phyloP scores from a whole-genome alignment of 2,329 filamentous ascomycete species.

The Proliferodiscus dingleyae region DNA sequence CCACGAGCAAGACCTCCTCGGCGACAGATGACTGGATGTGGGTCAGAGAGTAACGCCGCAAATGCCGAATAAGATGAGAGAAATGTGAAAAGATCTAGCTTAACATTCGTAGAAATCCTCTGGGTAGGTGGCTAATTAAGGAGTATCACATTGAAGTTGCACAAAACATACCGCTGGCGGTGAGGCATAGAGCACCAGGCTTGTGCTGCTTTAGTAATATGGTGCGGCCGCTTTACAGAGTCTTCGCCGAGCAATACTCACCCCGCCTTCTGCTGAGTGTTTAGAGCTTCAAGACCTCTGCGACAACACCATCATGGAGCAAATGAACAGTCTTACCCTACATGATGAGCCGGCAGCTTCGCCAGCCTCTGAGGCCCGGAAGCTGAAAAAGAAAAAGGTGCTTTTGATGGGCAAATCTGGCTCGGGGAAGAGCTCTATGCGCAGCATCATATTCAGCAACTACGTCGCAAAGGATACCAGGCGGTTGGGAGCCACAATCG shows the following conservation, averaged over 20 bases:
- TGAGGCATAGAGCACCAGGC: background rate
- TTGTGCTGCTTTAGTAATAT: background rate
- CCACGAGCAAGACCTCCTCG: no score
- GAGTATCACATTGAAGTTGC: no score
- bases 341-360: slow-evolving; percentile 23
- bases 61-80: no score
- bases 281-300: background rate
- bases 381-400: slow-evolving; percentile 81
- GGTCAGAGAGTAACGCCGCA: no score
- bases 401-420: slow-evolving; percentile 92
- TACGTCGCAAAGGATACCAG: slow-evolving; percentile 96
- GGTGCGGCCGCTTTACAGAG: background rate
- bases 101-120: no score
- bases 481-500: slow-evolving; percentile 89
- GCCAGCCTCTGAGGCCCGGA: slow-evolving; percentile 33
- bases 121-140: no score
- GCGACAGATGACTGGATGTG: no score
- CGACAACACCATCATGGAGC: slow-evolving; percentile 4
- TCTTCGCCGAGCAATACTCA: background rate
- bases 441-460: slow-evolving; percentile 98
- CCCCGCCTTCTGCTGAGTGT: background rate
- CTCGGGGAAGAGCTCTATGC: slow-evolving; percentile 97
- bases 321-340: slow-evolving; percentile 20
- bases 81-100: no score
- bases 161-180: no score